These are phyloP conservation scores for Naematelia aurantialba DNA, from an alignment of 768 basidiomycete genomes.

Conservation along the genomic window DNA sequence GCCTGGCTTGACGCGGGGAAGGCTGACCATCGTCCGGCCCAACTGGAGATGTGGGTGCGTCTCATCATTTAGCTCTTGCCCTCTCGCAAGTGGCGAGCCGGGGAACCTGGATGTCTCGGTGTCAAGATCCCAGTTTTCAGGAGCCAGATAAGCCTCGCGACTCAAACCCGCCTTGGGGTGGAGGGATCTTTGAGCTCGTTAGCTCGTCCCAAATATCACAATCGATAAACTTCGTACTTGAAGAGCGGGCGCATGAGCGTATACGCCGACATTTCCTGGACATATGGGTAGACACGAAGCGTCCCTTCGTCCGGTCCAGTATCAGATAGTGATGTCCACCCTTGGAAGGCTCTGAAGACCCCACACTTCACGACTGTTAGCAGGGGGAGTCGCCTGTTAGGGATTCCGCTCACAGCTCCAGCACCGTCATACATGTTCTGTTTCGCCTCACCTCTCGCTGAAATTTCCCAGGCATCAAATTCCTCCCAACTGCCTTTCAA, in stretches of 20 bases:
- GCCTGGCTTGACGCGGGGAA: constrained; percentile 63
- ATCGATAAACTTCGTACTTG: constrained; percentile 18
- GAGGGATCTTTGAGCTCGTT: neutral
- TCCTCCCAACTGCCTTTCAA: constrained; percentile 38
- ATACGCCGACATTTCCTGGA: constrained; percentile 61
- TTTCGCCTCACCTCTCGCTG: constrained; percentile 53
- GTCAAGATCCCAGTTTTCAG: constrained; percentile 61
- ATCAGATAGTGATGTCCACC: constrained; percentile 58
- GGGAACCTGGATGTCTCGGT: constrained; percentile 58
- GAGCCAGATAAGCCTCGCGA: constrained; percentile 48
- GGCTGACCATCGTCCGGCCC: constrained; percentile 59
- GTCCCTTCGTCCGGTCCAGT: constrained; percentile 64
- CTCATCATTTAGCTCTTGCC: constrained; percentile 58
- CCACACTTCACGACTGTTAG: constrained; percentile 30
- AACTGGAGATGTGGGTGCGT: constrained; percentile 65
- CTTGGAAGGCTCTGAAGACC: constrained; percentile 51
- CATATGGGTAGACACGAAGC: constrained; percentile 60
- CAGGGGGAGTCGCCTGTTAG: neutral
- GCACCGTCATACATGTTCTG: constrained; percentile 62
- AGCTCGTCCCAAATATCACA: neutral
- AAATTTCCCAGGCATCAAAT: constrained; percentile 38
- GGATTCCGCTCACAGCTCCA: constrained; percentile 20
- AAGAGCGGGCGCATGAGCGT: constrained; percentile 67
- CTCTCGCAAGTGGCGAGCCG: constrained; percentile 57
- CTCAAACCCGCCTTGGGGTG: constrained; percentile 4